Conservation (phyloP, 768 basidiomycete species). For the Boletus fagicola region DNA sequence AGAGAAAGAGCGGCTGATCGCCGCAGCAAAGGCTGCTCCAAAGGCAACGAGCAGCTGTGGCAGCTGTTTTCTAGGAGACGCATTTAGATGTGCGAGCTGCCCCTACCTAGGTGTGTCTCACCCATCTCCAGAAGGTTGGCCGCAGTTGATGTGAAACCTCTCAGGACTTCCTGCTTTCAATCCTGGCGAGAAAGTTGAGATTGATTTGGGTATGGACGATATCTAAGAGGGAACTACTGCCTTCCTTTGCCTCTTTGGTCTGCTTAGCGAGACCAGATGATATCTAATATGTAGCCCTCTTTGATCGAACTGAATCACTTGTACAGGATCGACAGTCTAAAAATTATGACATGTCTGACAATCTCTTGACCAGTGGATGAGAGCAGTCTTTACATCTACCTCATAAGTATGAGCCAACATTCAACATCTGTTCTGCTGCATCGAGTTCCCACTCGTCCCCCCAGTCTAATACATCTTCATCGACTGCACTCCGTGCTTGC, state of each 20-base stretch:
- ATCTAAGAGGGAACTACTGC: conserved; percentile 43
- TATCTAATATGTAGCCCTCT: background rate
- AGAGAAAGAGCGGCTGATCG: conserved; percentile 64
- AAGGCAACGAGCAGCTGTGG: conserved; percentile 97
- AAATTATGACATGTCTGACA: conserved; percentile 5
- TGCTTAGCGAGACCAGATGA: background rate
- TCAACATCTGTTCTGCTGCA: conserved; percentile 4
- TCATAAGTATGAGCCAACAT: background rate
- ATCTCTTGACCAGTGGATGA: background rate
- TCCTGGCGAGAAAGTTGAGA: conserved; percentile 96
- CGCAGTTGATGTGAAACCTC: conserved; percentile 6
- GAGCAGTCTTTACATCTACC: background rate
- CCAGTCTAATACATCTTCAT: conserved; percentile 33
- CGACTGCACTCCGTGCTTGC: conserved; percentile 23
- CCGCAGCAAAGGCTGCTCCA: conserved; percentile 67
- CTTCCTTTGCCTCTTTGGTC: background rate
- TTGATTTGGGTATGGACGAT: conserved; percentile 86
- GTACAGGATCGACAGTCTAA: background rate
- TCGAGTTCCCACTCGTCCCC: conserved; percentile 30
- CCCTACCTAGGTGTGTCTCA: conserved; percentile 86
- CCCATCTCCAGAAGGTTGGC: conserved; percentile 4
- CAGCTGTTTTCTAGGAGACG: conserved; percentile 96
- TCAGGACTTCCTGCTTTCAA: conserved; percentile 97
- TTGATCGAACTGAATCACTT: conserved; percentile 1
- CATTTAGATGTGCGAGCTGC: conserved; percentile 94